Evolutionary conservation across 2,329 filamentous ascomycete species (phyloP).

Genomic region (Beauveria brongniartii): DNA sequence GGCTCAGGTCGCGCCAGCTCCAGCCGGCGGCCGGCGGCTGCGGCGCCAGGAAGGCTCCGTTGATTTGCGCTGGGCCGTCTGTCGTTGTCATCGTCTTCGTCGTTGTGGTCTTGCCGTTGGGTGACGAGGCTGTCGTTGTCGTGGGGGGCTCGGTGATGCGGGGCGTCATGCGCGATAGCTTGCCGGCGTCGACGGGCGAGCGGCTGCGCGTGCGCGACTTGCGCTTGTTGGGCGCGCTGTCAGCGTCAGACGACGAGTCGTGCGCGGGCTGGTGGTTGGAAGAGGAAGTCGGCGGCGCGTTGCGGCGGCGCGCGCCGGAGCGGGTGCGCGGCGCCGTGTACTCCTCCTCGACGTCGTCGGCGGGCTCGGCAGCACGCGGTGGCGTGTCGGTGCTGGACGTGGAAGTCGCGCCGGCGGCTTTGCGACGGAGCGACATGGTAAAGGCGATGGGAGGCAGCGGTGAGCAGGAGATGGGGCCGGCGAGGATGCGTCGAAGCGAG

Average conservation of each 20-base stretch:
- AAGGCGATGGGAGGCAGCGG: conserved; percentile 3
- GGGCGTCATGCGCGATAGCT: conserved; percentile 44
- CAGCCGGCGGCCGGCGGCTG: conserved; percentile 53
- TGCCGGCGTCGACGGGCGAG: conserved; percentile 51
- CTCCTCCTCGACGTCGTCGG: conserved; percentile 38
- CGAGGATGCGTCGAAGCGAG: conserved; percentile 4
- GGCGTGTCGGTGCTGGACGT: neutral
- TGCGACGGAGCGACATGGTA: conserved; percentile 8
- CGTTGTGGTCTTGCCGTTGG: conserved; percentile 15
- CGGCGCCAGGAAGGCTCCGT: conserved; percentile 60
- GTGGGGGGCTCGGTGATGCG: conserved; percentile 24
- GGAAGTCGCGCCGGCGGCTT: neutral
- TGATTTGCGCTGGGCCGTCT: conserved; percentile 27
- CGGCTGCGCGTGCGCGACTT: conserved; percentile 64
- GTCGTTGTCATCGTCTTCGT: conserved; percentile 16
- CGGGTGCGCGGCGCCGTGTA: conserved; percentile 71
- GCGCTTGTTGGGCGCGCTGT: conserved; percentile 36
- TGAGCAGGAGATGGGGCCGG: neutral
- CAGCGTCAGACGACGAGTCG: conserved; percentile 37
- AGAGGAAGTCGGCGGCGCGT: conserved; percentile 46
- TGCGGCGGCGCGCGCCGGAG: conserved; percentile 55
- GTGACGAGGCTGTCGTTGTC: neutral
- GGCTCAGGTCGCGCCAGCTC: conserved; percentile 80
- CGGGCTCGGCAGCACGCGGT: conserved; percentile 16
- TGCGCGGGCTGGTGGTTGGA: conserved; percentile 42